These are phyloP conservation scores for Paraphaeosphaeria sporulosa DNA, from an alignment of 2,329 filamentous ascomycete species.

Conservation along the genomic window DNA sequence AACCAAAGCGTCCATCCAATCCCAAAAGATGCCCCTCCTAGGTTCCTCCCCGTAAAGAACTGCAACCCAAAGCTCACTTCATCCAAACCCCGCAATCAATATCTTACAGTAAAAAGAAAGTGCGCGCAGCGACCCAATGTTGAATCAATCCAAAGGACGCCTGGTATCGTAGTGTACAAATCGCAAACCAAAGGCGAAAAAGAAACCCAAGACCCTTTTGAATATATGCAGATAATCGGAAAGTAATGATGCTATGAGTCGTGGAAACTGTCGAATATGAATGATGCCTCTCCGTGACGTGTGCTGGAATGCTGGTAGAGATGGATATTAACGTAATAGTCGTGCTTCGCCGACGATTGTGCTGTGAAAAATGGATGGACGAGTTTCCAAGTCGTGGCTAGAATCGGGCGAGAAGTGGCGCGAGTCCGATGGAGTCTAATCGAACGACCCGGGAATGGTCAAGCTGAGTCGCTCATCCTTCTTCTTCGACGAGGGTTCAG, in stretches of 20 bases:
- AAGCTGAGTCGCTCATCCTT: constrained; percentile 46
- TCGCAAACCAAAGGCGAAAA: constrained; percentile 11
- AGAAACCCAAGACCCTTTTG: constrained; percentile 14
- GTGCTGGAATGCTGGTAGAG: constrained; percentile 3
- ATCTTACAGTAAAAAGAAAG: constrained; percentile 16
- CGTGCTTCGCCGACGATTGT: neutral
- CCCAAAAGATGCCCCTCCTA: constrained; percentile 2
- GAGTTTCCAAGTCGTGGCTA: neutral
- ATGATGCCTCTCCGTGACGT: neutral
- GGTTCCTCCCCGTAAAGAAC: neutral
- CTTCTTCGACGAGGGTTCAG: constrained; percentile 27
- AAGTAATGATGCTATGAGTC: constrained; percentile 3
- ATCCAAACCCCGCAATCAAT: constrained; percentile 8
- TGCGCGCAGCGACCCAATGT: constrained; percentile 7
- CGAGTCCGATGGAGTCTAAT: constrained; percentile 13
- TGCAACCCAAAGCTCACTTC: neutral
- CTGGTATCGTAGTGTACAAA: constrained; percentile 22
- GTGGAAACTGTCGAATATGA: constrained; percentile 7
- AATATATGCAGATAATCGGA: constrained; percentile 13
- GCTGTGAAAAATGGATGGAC: neutral
- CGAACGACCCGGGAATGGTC: constrained; percentile 44
- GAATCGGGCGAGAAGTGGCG: neutral
- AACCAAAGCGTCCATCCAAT: neutral
- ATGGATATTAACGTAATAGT: constrained; percentile 15
- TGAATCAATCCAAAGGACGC: constrained; percentile 5